These are phyloP conservation scores for Microcyclospora tardicrescens DNA, from an alignment of 2,329 filamentous ascomycete species.

Conservation along the genomic window DNA sequence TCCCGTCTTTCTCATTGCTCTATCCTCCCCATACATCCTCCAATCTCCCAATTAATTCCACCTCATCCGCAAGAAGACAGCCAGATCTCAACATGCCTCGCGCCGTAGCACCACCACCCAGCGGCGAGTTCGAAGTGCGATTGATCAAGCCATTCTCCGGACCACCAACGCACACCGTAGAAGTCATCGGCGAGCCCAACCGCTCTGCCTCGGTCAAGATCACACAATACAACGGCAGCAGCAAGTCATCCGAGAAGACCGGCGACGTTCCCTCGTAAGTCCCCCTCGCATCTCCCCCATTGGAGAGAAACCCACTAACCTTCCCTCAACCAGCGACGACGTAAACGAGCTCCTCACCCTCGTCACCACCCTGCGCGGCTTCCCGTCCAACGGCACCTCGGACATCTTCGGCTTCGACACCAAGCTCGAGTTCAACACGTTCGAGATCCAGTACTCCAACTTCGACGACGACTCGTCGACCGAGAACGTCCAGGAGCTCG, in stretches of 20 bases:
- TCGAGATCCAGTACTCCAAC: conserved; percentile 32
- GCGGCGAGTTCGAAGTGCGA: conserved; percentile 23
- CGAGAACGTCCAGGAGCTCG: conserved; percentile 21
- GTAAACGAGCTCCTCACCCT: conserved; percentile 28
- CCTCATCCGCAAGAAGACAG: too few relatives aligned
- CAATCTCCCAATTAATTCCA: background rate
- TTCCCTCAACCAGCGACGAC: conserved; percentile 23
- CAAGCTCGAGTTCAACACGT: conserved; percentile 29
- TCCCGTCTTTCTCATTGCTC: too few relatives aligned
- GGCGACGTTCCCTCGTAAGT: conserved; percentile 25
- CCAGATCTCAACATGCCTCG: conserved; percentile 20
- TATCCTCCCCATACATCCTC: background rate
- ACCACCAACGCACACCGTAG: conserved; percentile 21
- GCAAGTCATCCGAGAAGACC: conserved; percentile 25
- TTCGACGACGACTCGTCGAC: conserved; percentile 26
- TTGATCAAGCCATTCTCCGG: conserved; percentile 24
- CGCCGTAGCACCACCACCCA: conserved; percentile 23
- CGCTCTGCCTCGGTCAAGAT: conserved; percentile 25
- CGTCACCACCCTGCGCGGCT: conserved; percentile 27
- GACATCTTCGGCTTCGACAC: conserved; percentile 29
- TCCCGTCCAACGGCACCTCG: conserved; percentile 26
- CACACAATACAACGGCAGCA: conserved; percentile 20
- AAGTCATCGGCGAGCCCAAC: conserved; percentile 30
- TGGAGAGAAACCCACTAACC: background rate
- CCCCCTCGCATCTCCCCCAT: background rate